Conservation (phyloP, 352 stramenopile species). For the Elongisporangium senticosum region DNA sequence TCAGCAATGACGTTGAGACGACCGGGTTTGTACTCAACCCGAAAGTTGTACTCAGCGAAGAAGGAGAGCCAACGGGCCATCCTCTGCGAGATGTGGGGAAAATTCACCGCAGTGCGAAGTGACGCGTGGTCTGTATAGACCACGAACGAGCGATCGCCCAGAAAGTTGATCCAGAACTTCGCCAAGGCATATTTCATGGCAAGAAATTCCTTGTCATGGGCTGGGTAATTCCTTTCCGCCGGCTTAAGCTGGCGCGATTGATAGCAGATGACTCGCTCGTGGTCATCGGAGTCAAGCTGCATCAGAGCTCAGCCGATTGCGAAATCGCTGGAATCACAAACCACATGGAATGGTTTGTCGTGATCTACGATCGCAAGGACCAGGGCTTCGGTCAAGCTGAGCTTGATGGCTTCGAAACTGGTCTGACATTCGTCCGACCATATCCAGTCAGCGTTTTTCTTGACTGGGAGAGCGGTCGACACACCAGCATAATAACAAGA, state of each 20-base stretch:
- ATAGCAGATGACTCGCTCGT: constrained; percentile 13
- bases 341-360: constrained; percentile 10
- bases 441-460: constrained; percentile 6
- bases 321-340: constrained; percentile 13
- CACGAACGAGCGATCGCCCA: constrained; percentile 5
- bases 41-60: constrained; percentile 24
- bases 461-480: neutral
- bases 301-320: constrained; percentile 1
- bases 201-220: constrained; percentile 16
- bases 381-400: neutral
- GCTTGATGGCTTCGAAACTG: constrained; percentile 8
- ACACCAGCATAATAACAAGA: neutral
- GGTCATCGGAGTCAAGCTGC: constrained; percentile 5
- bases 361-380: constrained; percentile 10
- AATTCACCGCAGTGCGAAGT: constrained; percentile 8
- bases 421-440: constrained; percentile 1
- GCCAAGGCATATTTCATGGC: constrained; percentile 15
- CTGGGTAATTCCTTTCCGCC: constrained; percentile 12
- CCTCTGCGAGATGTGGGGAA: constrained; percentile 12
- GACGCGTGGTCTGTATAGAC: constrained; percentile 22
- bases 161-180: constrained; percentile 15
- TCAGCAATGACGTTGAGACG: constrained; percentile 14
- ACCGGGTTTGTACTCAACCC: constrained; percentile 20
- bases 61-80: constrained; percentile 22
- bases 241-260: constrained; percentile 12